phyloP scores from a whole-genome alignment of 176 grass and related monocot species.

The Alloteropsis semialata region DNA sequence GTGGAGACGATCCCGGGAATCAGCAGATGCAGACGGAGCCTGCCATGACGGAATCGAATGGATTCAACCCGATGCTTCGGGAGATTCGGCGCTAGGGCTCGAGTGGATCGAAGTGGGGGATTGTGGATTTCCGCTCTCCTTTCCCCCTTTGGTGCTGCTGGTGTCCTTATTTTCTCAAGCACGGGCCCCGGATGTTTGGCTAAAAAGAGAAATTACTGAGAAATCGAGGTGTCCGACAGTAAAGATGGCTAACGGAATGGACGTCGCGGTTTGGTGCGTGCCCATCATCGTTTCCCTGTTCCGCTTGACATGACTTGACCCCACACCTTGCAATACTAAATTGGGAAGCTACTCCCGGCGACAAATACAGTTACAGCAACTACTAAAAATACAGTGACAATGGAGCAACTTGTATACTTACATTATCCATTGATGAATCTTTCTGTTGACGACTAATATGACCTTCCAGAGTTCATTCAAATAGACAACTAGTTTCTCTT shows the following conservation, averaged over 20 bases:
- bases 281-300: not conserved
- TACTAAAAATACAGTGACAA: not conserved
- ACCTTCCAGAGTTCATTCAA: not conserved
- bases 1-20: not conserved
- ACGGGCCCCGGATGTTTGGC: not conserved
- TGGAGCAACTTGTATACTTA: not conserved
- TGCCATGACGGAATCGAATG: conserved; percentile 8
- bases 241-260: conserved; percentile 15
- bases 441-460: not conserved
- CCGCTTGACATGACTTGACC: too few species aligned
- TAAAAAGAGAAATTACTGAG: conserved; percentile 25
- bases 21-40: not conserved
- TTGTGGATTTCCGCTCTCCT: conserved; percentile 15
- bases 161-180: conserved; percentile 2
- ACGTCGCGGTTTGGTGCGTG: not conserved
- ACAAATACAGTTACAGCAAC: not conserved
- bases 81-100: conserved; percentile 20
- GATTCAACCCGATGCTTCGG: not conserved
- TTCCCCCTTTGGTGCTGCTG: not conserved
- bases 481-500: not conserved
- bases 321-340: not conserved
- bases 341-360: not conserved
- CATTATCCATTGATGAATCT: not conserved
- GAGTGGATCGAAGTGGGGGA: conserved; percentile 32
- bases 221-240: conserved; percentile 1